phyloP scores from a whole-genome alignment of 768 basidiomycete species.

The Termitomyces sp. region DNA sequence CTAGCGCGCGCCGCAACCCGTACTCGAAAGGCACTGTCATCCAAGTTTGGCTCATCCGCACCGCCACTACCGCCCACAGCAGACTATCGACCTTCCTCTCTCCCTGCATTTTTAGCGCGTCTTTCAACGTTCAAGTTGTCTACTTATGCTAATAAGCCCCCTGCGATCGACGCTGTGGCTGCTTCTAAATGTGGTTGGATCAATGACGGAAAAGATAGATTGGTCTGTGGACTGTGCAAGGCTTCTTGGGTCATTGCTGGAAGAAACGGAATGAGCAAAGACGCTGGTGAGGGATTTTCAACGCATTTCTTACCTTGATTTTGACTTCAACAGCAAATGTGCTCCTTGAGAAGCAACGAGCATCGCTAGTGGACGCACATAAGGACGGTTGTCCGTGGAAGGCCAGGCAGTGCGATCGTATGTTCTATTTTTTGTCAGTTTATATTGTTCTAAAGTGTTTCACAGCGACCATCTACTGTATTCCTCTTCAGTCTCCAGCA shows the following conservation, averaged over 20 bases:
- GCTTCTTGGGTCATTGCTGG: constrained; percentile 73
- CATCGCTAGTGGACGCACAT: constrained; percentile 63
- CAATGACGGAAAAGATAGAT: constrained; percentile 78
- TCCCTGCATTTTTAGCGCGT: constrained; percentile 67
- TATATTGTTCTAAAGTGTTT: neutral
- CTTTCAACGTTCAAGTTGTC: constrained; percentile 75
- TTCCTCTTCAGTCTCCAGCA: constrained; percentile 67
- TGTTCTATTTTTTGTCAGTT: constrained; percentile 18
- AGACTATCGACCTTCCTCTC: constrained; percentile 79
- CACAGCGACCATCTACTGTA: constrained; percentile 67
- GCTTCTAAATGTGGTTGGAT: constrained; percentile 82
- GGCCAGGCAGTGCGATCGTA: constrained; percentile 75
- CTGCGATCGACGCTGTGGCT: constrained; percentile 71
- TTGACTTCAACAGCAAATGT: constrained; percentile 47
- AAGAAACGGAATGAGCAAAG: constrained; percentile 67
- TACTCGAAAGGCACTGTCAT: constrained; percentile 46
- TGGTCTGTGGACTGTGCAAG: constrained; percentile 69
- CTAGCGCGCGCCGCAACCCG: constrained; percentile 61
- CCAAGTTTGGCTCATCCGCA: constrained; percentile 34
- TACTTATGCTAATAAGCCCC: constrained; percentile 78
- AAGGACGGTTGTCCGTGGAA: constrained; percentile 87
- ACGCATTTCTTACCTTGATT: constrained; percentile 2
- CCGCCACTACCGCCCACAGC: constrained; percentile 25
- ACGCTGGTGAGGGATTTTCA: constrained; percentile 63
- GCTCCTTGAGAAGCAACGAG: constrained; percentile 71